Conservation (phyloP, 352 stramenopile genomes). For the Globisporangium paroecandrum region DNA sequence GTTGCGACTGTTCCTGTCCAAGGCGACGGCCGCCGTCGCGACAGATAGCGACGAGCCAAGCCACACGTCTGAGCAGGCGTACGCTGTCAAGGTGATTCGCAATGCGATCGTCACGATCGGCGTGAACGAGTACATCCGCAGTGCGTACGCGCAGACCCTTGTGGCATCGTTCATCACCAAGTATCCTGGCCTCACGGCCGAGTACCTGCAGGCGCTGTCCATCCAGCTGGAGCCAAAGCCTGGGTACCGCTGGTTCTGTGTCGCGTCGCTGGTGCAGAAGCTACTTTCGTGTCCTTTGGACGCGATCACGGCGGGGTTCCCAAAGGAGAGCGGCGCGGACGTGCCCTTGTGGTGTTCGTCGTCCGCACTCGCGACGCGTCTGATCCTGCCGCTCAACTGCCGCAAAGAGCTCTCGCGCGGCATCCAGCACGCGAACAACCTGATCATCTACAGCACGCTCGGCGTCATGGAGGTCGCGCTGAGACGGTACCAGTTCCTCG, state of each 20-base stretch:
- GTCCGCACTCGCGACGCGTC: conserved; percentile 43
- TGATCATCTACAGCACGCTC: conserved; percentile 75
- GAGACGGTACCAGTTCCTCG: conserved; percentile 47
- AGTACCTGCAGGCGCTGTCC: conserved; percentile 55
- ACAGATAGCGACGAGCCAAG: conserved; percentile 16
- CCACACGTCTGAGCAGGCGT: conserved; percentile 37
- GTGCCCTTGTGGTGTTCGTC: conserved; percentile 43
- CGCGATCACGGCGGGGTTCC: conserved; percentile 26
- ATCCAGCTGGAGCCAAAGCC: conserved; percentile 72
- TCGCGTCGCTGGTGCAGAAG: conserved; percentile 67
- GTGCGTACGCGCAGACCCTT: conserved; percentile 45
- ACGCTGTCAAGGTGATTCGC: conserved; percentile 62
- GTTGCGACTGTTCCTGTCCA: conserved; percentile 43
- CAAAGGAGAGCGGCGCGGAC: background rate
- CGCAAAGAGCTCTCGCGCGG: conserved; percentile 79
- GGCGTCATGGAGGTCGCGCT: conserved; percentile 63
- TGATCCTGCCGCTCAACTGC: conserved; percentile 67
- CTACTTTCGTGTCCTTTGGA: conserved; percentile 55
- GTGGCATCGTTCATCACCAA: conserved; percentile 50
- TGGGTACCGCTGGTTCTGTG: conserved; percentile 76
- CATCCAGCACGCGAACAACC: conserved; percentile 69
- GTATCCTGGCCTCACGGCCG: conserved; percentile 59
- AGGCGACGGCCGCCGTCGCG: conserved; percentile 17
- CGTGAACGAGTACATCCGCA: conserved; percentile 59
- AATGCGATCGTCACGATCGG: conserved; percentile 61